These are phyloP conservation scores for Apiospora sp. DNA, from an alignment of 2,329 filamentous ascomycete species.

Conservation along the genomic window DNA sequence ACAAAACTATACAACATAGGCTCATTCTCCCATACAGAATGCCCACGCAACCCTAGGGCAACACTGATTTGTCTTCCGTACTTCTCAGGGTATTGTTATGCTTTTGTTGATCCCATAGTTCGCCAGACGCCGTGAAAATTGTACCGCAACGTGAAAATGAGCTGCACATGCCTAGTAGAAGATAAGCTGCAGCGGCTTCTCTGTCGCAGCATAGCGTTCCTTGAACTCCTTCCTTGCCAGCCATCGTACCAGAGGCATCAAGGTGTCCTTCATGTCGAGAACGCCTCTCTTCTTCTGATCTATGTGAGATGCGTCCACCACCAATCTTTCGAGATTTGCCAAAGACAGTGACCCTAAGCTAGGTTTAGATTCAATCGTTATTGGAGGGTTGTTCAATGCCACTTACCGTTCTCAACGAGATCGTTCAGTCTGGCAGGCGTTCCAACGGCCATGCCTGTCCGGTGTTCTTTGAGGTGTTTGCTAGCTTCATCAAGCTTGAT, in stretches of 20 bases:
- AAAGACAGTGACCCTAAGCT: constrained; percentile 71
- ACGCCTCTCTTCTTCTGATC: constrained; percentile 94
- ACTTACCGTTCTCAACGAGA: constrained; percentile 79
- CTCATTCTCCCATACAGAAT: not conserved
- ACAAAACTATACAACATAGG: not conserved
- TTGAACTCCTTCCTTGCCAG: constrained; percentile 76
- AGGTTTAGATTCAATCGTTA: not conserved
- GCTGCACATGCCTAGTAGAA: constrained; percentile 62
- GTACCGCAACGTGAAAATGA: not conserved
- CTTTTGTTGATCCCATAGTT: constrained; percentile 15
- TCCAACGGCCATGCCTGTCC: constrained; percentile 87
- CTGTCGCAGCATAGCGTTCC: constrained; percentile 69
- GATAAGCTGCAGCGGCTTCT: constrained; percentile 66
- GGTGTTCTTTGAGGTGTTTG: constrained; percentile 72
- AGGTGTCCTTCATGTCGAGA: constrained; percentile 93
- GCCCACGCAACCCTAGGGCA: not conserved
- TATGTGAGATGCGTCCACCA: constrained; percentile 91
- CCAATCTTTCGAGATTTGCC: constrained; percentile 76
- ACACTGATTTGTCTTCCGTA: not conserved
- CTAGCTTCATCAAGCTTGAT: constrained; percentile 93
- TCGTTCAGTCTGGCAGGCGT: constrained; percentile 86
- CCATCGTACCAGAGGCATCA: constrained; percentile 80
- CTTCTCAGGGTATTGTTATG: constrained; percentile 20
- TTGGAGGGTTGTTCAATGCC: not conserved
- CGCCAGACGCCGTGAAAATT: constrained; percentile 23